These are phyloP conservation scores for Amanita jacksonii DNA, from an alignment of 768 basidiomycete species.

Conservation along the genomic window DNA sequence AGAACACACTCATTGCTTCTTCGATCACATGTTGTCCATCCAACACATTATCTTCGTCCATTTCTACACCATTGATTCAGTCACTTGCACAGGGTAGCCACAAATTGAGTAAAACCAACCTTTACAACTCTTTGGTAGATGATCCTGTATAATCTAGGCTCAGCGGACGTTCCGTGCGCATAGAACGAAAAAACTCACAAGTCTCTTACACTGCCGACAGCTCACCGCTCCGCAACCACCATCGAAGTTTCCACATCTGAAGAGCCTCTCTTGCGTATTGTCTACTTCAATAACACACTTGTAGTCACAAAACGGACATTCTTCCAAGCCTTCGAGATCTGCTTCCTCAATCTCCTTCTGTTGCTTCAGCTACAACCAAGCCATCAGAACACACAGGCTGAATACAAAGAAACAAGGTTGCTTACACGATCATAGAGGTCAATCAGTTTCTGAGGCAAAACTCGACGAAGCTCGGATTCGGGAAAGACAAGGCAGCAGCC, in stretches of 20 bases:
- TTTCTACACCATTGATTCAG: conserved; percentile 36
- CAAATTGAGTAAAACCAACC: conserved; percentile 34
- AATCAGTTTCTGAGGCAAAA: conserved; percentile 58
- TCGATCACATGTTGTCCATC: conserved; percentile 75
- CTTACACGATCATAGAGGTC: conserved; percentile 52
- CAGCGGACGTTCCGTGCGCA: conserved; percentile 5
- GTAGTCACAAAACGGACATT: conserved; percentile 88
- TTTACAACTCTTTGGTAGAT: conserved; percentile 73
- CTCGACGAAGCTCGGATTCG: conserved; percentile 55
- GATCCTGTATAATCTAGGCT: conserved; percentile 39
- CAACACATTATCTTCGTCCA: conserved; percentile 63
- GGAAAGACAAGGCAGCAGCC: conserved; percentile 64
- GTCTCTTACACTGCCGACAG: conserved; percentile 72
- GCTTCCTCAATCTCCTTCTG: conserved; percentile 75
- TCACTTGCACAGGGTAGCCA: neutral
- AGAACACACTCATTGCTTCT: conserved; percentile 80
- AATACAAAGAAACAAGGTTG: neutral
- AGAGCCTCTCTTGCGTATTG: conserved; percentile 53
- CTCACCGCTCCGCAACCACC: conserved; percentile 70
- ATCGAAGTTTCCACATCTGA: conserved; percentile 43
- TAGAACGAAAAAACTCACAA: conserved; percentile 31
- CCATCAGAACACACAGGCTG: neutral
- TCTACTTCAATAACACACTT: conserved; percentile 62
- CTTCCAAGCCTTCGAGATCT: conserved; percentile 70
- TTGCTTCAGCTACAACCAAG: conserved; percentile 55